phyloP scores from a whole-genome alignment of 371 early-diverging fungal species.

The Polyrhizophydium stewartii region DNA sequence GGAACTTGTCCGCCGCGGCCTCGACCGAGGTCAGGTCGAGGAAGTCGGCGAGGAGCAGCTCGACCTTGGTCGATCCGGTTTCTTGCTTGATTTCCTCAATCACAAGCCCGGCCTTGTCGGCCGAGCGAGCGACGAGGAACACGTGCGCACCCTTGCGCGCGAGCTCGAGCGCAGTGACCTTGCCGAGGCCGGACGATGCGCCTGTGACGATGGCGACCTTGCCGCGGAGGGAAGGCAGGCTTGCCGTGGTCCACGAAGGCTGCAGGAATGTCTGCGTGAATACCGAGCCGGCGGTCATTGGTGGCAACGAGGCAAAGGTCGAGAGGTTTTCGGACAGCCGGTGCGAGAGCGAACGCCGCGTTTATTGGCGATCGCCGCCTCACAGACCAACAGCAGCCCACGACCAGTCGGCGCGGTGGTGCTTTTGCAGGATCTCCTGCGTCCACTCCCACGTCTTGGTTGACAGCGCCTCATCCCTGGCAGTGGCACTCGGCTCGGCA shows the following conservation, averaged over 20 bases:
- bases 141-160: constrained; percentile 48
- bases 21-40: constrained; percentile 34
- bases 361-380: too few species aligned
- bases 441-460: background rate
- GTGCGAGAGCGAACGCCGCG: too few species aligned
- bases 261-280: too few species aligned
- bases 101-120: constrained; percentile 15
- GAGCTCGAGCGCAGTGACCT: constrained; percentile 51
- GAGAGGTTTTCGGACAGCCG: too few species aligned
- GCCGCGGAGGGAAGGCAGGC: constrained; percentile 33
- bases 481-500: background rate
- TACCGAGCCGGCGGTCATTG: too few species aligned
- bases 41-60: constrained; percentile 47
- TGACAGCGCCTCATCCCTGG: background rate
- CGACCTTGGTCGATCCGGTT: constrained; percentile 20
- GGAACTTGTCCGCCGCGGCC: constrained; percentile 18
- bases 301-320: too few species aligned
- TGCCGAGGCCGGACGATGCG: constrained; percentile 65
- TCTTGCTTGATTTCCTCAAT: constrained; percentile 27
- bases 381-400: too few species aligned
- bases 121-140: constrained; percentile 15
- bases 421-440: background rate
- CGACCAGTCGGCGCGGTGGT: too few species aligned
- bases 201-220: constrained; percentile 74
- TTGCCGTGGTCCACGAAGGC: too few species aligned